Evolutionary conservation across 2,329 filamentous ascomycete species (phyloP).

Genomic region (Pyricularia grisea): DNA sequence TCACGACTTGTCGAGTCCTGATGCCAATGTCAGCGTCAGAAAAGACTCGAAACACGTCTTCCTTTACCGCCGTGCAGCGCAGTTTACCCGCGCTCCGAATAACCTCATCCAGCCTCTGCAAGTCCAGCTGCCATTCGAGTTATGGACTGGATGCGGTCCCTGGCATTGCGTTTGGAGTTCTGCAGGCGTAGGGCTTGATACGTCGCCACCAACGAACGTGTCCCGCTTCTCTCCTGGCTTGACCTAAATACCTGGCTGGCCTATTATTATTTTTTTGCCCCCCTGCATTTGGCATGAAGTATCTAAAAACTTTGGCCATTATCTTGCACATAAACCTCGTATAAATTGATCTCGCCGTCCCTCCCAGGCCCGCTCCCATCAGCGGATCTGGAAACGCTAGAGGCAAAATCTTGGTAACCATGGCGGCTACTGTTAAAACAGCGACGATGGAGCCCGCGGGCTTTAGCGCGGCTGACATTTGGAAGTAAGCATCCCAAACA

Average conservation of each 20-base stretch:
- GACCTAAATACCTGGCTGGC: background rate
- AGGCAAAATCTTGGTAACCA: background rate
- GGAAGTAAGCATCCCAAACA: background rate
- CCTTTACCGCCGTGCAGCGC: background rate
- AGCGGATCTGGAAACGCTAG: background rate
- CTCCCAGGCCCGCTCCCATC: background rate
- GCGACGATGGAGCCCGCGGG: background rate
- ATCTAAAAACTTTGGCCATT: background rate
- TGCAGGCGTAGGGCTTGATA: slow-evolving; percentile 5
- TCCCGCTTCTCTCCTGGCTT: background rate
- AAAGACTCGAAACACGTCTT: background rate
- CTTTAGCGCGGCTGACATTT: background rate
- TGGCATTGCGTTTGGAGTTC: slow-evolving; percentile 2
- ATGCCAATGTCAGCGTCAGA: slow-evolving; percentile 3
- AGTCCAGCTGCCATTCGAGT: slow-evolving; percentile 2
- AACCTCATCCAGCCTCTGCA: background rate
- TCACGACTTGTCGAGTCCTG: background rate
- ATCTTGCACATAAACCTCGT: background rate
- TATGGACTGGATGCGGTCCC: slow-evolving; percentile 4
- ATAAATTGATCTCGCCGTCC: background rate
- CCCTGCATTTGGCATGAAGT: background rate
- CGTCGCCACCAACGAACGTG: background rate
- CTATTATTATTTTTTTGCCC: background rate
- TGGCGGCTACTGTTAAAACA: background rate
- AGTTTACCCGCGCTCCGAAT: background rate